Evolutionary conservation across 306 rosid species (phyloP).

Genomic region (Rosa chinensis): DNA sequence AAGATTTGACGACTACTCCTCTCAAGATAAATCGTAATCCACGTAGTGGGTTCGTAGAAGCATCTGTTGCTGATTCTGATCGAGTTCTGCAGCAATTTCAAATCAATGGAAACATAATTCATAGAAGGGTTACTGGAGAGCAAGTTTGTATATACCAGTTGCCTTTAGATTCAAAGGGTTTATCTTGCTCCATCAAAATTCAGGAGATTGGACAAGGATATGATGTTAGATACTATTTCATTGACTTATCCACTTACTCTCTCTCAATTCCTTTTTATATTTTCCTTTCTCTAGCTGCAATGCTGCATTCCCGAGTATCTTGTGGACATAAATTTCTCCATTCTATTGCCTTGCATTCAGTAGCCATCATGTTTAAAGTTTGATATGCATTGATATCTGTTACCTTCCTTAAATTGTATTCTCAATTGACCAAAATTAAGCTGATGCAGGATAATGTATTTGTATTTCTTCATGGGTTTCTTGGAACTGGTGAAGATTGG

Average conservation of each 20-base stretch:
- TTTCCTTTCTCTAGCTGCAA: neutral
- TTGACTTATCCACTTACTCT: neutral
- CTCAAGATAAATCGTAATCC: conserved; percentile 54
- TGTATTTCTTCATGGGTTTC: conserved; percentile 92
- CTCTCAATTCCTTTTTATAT: neutral
- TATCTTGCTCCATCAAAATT: conserved; percentile 59
- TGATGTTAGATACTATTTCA: conserved; percentile 52
- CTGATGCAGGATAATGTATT: conserved; percentile 67
- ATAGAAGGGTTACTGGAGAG: conserved; percentile 39
- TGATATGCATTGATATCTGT: conserved; percentile 1
- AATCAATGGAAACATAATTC: conserved; percentile 48
- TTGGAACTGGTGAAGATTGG: conserved; percentile 96
- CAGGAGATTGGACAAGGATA: conserved; percentile 64
- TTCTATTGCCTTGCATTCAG: neutral
- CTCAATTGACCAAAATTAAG: conserved; percentile 36
- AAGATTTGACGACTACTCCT: conserved; percentile 63
- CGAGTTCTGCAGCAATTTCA: conserved; percentile 52
- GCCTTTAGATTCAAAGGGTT: conserved; percentile 38
- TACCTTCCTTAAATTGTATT: conserved; percentile 18
- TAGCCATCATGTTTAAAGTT: neutral
- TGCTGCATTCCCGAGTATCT: neutral
- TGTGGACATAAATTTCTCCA: neutral
- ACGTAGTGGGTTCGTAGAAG: conserved; percentile 63
- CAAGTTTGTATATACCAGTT: conserved; percentile 47
- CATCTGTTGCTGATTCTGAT: conserved; percentile 70